Percentiles rank a stretch among this genome's conserved stretches.
These are phyloP conservation scores for Primulina huaijiensis DNA, from an alignment of 257 asterid species.

Conservation along the genomic window DNA sequence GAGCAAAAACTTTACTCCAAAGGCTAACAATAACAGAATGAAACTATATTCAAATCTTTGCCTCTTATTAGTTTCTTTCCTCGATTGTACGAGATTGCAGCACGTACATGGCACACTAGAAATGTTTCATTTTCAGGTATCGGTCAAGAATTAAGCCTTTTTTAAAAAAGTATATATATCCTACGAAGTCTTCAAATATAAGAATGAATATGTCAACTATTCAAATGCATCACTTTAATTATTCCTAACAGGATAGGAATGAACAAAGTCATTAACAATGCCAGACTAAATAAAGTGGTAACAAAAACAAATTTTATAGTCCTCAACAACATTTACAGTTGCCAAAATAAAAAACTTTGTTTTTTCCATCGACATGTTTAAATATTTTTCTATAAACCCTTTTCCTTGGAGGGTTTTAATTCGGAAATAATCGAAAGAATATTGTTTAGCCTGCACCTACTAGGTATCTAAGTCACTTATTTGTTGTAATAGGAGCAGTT, in stretches of 20 bases:
- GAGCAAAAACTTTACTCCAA: conserved; percentile 12
- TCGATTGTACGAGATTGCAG: conserved; percentile 20
- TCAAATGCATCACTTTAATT: conserved; percentile 27
- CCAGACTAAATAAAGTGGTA: conserved; percentile 7
- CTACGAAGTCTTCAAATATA: conserved; percentile 35
- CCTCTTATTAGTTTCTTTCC: conserved; percentile 25
- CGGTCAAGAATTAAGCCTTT: conserved; percentile 12
- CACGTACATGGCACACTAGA: conserved; percentile 26
- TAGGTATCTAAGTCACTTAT: too few relatives aligned
- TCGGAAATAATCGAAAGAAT: neutral
- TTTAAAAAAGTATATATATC: conserved; percentile 22
- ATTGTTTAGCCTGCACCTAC: too few relatives aligned
- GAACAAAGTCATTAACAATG: conserved; percentile 55
- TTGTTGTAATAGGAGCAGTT: too few relatives aligned
- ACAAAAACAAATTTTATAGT: conserved; percentile 16
- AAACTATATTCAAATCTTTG: conserved; percentile 8
- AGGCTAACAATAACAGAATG: conserved; percentile 4
- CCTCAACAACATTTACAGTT: conserved; percentile 5
- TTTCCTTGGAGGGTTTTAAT: neutral
- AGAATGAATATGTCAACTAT: conserved; percentile 40
- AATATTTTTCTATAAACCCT: neutral
- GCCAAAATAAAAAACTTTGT: conserved; percentile 24
- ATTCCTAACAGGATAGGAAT: conserved; percentile 57
- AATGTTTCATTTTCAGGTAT: conserved; percentile 19
- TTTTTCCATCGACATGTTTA: conserved; percentile 26